Evolutionary conservation across 225 moss, liverwort and hornwort species (phyloP).

Genomic region (Lunularia cruciata): DNA sequence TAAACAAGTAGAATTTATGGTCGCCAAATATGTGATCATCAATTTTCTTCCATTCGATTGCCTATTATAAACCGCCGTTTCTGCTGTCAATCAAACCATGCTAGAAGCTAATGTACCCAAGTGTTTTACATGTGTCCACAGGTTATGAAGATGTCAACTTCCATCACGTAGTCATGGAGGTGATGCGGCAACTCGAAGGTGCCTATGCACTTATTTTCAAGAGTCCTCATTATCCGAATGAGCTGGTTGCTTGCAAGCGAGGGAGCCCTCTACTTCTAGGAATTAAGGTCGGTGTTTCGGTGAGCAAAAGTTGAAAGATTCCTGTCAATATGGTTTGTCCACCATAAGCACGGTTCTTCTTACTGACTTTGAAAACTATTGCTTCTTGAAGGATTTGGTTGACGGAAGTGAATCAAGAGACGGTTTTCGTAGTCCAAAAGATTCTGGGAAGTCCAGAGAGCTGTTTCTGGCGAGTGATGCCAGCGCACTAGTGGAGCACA

Average conservation of each 20-base stretch:
- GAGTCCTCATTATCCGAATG: constrained; percentile 92
- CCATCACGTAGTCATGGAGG: constrained; percentile 95
- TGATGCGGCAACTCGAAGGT: constrained; percentile 96
- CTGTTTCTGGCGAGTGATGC: constrained; percentile 94
- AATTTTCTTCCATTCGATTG: background rate
- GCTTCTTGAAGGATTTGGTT: constrained; percentile 43
- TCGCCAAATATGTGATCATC: background rate
- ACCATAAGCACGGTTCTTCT: background rate
- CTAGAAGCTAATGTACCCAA: background rate
- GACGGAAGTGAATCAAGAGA: constrained; percentile 55
- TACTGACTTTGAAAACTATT: background rate
- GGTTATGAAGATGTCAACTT: constrained; percentile 64
- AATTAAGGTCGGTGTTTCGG: constrained; percentile 63
- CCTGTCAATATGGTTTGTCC: background rate
- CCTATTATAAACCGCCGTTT: background rate
- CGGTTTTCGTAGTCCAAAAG: constrained; percentile 58
- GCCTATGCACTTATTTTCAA: constrained; percentile 98
- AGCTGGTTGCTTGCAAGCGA: constrained; percentile 97
- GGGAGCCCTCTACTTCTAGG: constrained; percentile 94
- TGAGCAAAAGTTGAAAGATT: background rate
- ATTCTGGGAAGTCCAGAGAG: constrained; percentile 72
- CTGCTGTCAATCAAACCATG: background rate
- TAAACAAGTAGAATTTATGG: no score
- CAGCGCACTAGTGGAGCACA: constrained; percentile 98
- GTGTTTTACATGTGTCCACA: constrained; percentile 21